phyloP scores from a whole-genome alignment of 768 basidiomycete species.

The Hygrophoropsis aurantiaca region DNA sequence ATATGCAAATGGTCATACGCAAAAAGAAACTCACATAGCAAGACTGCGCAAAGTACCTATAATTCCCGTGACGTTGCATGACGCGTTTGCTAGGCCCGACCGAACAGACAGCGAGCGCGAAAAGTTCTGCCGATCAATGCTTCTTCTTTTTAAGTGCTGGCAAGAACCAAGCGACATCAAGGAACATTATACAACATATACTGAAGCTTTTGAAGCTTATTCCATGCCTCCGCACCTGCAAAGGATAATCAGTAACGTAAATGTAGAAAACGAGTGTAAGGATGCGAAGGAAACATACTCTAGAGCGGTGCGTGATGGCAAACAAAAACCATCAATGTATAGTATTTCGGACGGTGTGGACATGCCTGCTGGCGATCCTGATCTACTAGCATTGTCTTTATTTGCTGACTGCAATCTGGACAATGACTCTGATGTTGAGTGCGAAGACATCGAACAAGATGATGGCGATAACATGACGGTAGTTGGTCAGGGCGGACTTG shows the following conservation, averaged over 20 bases:
- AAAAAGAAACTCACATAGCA: neutral
- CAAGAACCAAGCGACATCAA: neutral
- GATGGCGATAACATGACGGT: too few relatives aligned
- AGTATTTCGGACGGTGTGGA: too few relatives aligned
- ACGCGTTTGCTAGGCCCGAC: conserved; percentile 1
- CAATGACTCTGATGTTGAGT: too few relatives aligned
- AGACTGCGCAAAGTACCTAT: neutral
- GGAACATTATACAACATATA: neutral
- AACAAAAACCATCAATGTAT: too few relatives aligned
- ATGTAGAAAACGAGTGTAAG: conserved; percentile 7
- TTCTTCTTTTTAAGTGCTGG: conserved; percentile 4
- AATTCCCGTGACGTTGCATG: conserved; percentile 6
- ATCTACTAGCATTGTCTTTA: too few relatives aligned
- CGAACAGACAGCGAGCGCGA: neutral
- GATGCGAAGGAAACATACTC: conserved; percentile 4
- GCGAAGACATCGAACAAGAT: too few relatives aligned
- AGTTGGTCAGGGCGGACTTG: too few relatives aligned
- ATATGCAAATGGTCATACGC: neutral
- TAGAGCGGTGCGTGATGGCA: too few relatives aligned
- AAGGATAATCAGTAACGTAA: conserved; percentile 5
- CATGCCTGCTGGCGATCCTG: too few relatives aligned
- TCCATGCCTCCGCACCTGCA: neutral
- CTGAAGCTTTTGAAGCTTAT: neutral
- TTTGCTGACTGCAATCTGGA: too few relatives aligned
- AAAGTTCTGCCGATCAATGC: neutral